Percentiles rank a stretch among this genome's conserved stretches.
These are phyloP conservation scores for Tubosaeta sp. DNA, from an alignment of 768 basidiomycete genomes.

Conservation along the genomic window DNA sequence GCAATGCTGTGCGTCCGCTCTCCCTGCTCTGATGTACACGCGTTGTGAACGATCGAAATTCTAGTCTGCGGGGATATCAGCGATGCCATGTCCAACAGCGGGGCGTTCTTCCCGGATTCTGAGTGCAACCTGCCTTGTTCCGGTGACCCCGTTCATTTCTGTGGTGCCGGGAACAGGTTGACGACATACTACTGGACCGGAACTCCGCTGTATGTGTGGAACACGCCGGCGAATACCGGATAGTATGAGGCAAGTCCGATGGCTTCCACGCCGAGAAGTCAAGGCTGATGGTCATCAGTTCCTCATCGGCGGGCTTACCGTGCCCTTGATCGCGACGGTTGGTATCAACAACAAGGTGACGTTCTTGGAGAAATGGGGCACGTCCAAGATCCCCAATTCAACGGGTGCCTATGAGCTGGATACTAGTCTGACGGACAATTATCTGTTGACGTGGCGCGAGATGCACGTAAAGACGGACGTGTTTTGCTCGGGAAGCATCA, in stretches of 20 bases:
- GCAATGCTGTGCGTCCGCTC: conserved; percentile 63
- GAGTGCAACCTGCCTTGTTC: conserved; percentile 54
- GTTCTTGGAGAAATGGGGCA: conserved; percentile 59
- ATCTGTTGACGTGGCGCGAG: conserved; percentile 56
- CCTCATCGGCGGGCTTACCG: conserved; percentile 55
- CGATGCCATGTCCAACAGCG: conserved; percentile 41
- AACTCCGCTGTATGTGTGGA: conserved; percentile 51
- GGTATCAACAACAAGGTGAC: conserved; percentile 80
- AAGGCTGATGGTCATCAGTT: conserved; percentile 28
- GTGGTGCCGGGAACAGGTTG: conserved; percentile 56
- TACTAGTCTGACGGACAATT: conserved; percentile 46
- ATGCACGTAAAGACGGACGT: conserved; percentile 78
- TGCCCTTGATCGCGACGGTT: conserved; percentile 70
- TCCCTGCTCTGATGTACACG: not conserved
- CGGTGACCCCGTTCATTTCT: conserved; percentile 65
- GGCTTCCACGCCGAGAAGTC: not conserved
- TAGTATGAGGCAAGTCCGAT: conserved; percentile 55
- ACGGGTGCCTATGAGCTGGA: conserved; percentile 82
- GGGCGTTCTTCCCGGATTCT: conserved; percentile 29
- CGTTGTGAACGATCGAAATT: not conserved
- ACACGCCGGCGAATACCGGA: conserved; percentile 60
- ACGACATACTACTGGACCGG: conserved; percentile 53
- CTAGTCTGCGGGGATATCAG: conserved; percentile 67
- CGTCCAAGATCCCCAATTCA: conserved; percentile 55
- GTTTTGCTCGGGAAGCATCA: conserved; percentile 71